Conservation (phyloP, 192 early-diverging fungal species). For the Umbelopsis ramanniana region DNA sequence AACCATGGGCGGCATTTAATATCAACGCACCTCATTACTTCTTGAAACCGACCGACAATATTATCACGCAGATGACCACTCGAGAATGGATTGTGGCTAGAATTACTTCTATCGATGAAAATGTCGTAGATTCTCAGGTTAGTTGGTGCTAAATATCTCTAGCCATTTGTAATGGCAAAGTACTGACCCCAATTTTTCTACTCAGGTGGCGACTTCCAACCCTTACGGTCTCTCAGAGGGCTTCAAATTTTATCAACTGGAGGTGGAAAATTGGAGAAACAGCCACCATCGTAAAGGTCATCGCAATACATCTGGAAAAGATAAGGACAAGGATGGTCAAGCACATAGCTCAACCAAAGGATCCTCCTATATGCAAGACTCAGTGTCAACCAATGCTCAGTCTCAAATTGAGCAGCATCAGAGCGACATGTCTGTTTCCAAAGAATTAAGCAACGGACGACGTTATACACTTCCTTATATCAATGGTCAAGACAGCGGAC, state of each 20-base stretch:
- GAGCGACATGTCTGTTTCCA: conserved; percentile 1
- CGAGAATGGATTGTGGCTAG: conserved; percentile 56
- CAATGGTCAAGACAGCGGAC: conserved; percentile 20
- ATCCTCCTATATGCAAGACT: not conserved
- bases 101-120: conserved; percentile 54
- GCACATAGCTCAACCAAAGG: not conserved
- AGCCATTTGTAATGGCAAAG: not conserved
- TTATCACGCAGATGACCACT: conserved; percentile 41
- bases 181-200: not conserved
- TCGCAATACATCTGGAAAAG: not conserved
- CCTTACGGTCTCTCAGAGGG: conserved; percentile 57
- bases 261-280: conserved; percentile 49
- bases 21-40: conserved; percentile 61
- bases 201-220: conserved; percentile 36
- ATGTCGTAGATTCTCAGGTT: conserved; percentile 46
- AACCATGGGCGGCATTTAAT: conserved; percentile 65
- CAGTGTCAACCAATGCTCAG: not conserved
- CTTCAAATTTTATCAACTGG: conserved; percentile 54
- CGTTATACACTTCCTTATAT: conserved; percentile 25
- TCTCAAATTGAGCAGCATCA: conserved; percentile 12
- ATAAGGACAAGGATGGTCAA: conserved; percentile 15
- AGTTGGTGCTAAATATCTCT: not conserved
- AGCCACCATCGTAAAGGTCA: conserved; percentile 15
- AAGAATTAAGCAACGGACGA: conserved; percentile 6
- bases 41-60: conserved; percentile 45